Conservation (phyloP, 2,329 filamentous ascomycete genomes). For the Pezicula radicicola region DNA sequence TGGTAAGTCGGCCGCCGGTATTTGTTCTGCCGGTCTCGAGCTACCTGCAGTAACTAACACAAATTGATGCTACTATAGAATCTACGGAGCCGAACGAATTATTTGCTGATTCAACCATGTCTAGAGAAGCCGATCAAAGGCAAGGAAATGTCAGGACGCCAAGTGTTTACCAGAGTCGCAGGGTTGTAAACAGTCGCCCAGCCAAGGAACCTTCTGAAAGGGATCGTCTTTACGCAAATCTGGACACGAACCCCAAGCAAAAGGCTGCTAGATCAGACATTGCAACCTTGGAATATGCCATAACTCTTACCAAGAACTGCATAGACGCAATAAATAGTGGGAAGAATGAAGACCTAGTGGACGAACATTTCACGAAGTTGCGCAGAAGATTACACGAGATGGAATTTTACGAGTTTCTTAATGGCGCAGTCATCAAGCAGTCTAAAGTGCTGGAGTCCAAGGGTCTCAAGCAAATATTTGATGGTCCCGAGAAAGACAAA, state of each 20-base stretch:
- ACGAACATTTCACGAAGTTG: constrained; percentile 10
- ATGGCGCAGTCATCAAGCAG: constrained; percentile 17
- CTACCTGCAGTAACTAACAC: too few relatives aligned
- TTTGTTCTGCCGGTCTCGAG: not conserved
- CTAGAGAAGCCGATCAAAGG: not conserved
- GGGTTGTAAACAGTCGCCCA: constrained; percentile 4
- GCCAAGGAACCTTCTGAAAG: constrained; percentile 6
- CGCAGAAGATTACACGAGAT: constrained; percentile 24
- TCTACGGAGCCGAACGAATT: too few relatives aligned
- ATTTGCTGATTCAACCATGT: too few relatives aligned
- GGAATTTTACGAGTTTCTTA: constrained; percentile 22
- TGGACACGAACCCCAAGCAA: constrained; percentile 4
- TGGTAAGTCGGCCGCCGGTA: not conserved
- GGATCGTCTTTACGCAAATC: constrained; percentile 1
- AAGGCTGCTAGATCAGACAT: constrained; percentile 6
- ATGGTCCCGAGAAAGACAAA: constrained; percentile 11
- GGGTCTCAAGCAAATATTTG: constrained; percentile 40
- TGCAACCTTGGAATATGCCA: constrained; percentile 7
- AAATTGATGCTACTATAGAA: too few relatives aligned
- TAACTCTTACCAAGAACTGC: constrained; percentile 10
- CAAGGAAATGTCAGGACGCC: not conserved
- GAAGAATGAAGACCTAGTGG: not conserved
- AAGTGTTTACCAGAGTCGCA: not conserved
- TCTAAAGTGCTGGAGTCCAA: constrained; percentile 24
- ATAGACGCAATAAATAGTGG: constrained; percentile 1